Conservation (phyloP, 2,329 filamentous ascomycete genomes). For the Penicillium janthinellum region DNA sequence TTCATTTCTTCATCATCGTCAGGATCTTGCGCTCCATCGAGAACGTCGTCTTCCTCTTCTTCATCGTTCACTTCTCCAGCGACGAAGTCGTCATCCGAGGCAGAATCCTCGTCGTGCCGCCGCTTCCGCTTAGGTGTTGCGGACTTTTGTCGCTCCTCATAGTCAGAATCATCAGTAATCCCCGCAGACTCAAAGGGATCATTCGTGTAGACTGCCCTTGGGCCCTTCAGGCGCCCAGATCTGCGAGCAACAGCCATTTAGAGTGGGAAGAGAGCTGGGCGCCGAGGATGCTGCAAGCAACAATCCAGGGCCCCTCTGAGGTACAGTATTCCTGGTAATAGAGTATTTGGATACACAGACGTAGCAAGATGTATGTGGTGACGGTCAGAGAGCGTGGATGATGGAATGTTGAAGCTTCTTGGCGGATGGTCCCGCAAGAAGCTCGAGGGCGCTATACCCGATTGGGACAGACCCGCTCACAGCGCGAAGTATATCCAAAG, state of each 20-base stretch:
- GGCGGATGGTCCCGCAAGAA: background rate
- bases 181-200: conserved; percentile 40
- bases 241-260: conserved; percentile 36
- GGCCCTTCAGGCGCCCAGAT: conserved; percentile 36
- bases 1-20: conserved; percentile 25
- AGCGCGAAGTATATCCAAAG: background rate
- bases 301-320: background rate
- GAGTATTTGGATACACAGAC: background rate
- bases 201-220: conserved; percentile 36
- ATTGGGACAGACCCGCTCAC: conserved; percentile 2
- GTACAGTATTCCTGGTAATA: background rate
- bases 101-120: conserved; percentile 21
- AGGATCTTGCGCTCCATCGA: conserved; percentile 15
- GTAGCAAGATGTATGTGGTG: background rate
- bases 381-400: background rate
- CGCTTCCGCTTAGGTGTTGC: conserved; percentile 21
- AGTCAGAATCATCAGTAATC: conserved; percentile 34
- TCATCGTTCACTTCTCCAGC: conserved; percentile 24
- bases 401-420: conserved; percentile 8
- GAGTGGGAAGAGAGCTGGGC: background rate
- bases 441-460: conserved; percentile 12
- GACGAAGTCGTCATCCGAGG: conserved; percentile 41
- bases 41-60: conserved; percentile 25
- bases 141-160: conserved; percentile 12
- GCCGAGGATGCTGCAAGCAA: background rate